Percentiles rank a stretch among this genome's conserved stretches.
Evolutionary conservation across 345 rosid genomes (phyloP).

Genomic region (Eucalyptus sideroxylon): DNA sequence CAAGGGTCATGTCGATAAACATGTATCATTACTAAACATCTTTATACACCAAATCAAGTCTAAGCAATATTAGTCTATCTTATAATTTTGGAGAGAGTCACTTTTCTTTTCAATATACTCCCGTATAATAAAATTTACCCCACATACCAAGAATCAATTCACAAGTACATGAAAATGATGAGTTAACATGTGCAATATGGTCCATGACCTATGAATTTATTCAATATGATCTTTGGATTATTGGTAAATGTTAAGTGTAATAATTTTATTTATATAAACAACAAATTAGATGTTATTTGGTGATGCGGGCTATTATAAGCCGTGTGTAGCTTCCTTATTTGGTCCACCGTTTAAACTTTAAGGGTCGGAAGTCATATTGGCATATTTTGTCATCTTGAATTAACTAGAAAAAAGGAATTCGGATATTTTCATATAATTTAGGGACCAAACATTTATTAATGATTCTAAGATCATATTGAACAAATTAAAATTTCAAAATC

Average conservation of each 20-base stretch:
- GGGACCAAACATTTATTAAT: accelerated
- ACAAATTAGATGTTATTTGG: neutral
- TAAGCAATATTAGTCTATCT: too few species aligned
- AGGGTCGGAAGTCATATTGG: accelerated
- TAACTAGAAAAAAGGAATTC: neutral
- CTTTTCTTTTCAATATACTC: neutral
- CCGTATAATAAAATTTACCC: too few species aligned
- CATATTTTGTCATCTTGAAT: neutral
- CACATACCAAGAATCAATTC: neutral
- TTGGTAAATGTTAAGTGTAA: accelerated
- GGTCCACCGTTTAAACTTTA: neutral
- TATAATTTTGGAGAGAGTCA: too few species aligned
- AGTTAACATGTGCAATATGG: neutral
- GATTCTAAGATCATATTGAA: neutral
- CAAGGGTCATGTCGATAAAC: neutral
- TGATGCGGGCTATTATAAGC: neutral
- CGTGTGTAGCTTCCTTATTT: neutral
- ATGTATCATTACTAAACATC: neutral
- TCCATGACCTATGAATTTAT: neutral
- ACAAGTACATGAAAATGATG: neutral
- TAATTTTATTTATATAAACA: neutral
- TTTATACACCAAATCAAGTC: too few species aligned
- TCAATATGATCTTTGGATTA: accelerated
- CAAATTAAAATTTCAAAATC: accelerated
- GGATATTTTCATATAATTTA: accelerated